Percentiles rank a stretch among this genome's conserved stretches.
Conservation (phyloP, 352 stramenopile genomes). For the Globisporangium lucens region DNA sequence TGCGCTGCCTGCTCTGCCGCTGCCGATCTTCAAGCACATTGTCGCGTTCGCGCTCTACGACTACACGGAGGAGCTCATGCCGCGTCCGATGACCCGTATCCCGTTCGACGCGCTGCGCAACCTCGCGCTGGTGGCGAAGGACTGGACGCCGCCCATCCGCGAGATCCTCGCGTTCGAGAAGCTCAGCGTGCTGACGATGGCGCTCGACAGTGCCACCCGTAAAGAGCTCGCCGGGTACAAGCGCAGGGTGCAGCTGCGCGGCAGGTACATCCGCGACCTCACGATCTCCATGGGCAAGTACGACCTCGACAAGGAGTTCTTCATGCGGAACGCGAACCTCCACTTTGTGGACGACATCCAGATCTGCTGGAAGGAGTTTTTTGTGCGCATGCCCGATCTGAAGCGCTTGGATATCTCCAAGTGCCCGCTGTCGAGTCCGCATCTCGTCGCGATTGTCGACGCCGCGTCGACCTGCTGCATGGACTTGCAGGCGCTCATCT, state of each 20-base stretch:
- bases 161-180: conserved; percentile 26
- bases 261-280: conserved; percentile 25
- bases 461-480: conserved; percentile 28
- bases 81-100: conserved; percentile 5
- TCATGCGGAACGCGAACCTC: conserved; percentile 20
- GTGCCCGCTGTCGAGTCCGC: conserved; percentile 29
- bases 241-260: conserved; percentile 22
- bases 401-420: conserved; percentile 36
- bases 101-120: conserved; percentile 14
- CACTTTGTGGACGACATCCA: conserved; percentile 21
- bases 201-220: conserved; percentile 26
- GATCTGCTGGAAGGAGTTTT: conserved; percentile 36
- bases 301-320: conserved; percentile 22
- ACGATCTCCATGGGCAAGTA: conserved; percentile 26
- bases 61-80: conserved; percentile 19
- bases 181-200: conserved; percentile 29
- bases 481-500: conserved; percentile 32
- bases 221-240: conserved; percentile 18
- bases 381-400: conserved; percentile 35
- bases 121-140: conserved; percentile 32
- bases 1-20: conserved; percentile 20
- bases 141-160: conserved; percentile 29
- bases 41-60: conserved; percentile 28
- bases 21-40: conserved; percentile 30
- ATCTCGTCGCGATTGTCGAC: conserved; percentile 34